A percentile compares a stretch with the other conserved stretches of the same genome.
Conservation (phyloP, 2,329 filamentous ascomycete species). For the Ophiocordyceps polyrhachis-furcata region DNA sequence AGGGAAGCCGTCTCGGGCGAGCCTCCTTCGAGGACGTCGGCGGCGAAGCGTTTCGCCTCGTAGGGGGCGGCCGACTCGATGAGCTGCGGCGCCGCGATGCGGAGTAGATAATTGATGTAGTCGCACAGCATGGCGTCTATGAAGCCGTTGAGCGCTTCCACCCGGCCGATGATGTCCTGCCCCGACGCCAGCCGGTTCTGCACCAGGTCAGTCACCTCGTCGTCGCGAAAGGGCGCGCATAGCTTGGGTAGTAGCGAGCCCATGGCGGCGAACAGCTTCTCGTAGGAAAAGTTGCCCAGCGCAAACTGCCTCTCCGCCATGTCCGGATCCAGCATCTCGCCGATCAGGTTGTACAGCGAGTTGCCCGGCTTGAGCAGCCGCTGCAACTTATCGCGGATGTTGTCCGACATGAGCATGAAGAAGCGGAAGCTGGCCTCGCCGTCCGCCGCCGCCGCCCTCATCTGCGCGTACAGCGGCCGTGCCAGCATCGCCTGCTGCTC, state of each 20-base stretch:
- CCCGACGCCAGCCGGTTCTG: slow-evolving; percentile 36
- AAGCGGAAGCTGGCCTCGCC: slow-evolving; percentile 44
- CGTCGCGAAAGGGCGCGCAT: slow-evolving; percentile 65
- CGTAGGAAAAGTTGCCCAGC: slow-evolving; percentile 60
- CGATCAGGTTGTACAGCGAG: slow-evolving; percentile 56
- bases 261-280: slow-evolving; percentile 64
- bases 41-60: slow-evolving; percentile 52
- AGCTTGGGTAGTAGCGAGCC: slow-evolving; percentile 57
- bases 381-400: slow-evolving; percentile 53
- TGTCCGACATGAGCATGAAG: slow-evolving; percentile 51
- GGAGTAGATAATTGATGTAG: slow-evolving; percentile 65
- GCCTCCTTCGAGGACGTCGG: slow-evolving; percentile 38
- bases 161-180: slow-evolving; percentile 52
- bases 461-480: slow-evolving; percentile 33
- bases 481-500: slow-evolving; percentile 33
- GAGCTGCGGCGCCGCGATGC: slow-evolving; percentile 50
- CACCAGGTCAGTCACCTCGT: slow-evolving; percentile 49
- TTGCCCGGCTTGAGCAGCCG: slow-evolving; percentile 52
- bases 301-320: slow-evolving; percentile 50
- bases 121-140: slow-evolving; percentile 65
- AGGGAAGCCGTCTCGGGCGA: slow-evolving; percentile 27
- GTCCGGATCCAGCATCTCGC: slow-evolving; percentile 56
- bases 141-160: slow-evolving; percentile 56
- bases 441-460: slow-evolving; percentile 45
- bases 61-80: slow-evolving; percentile 54